Evolutionary conservation across 805 yeast species (phyloP), one percentile per base, ranked within the genome.

Genomic region (Candida multigemmis): DNA sequence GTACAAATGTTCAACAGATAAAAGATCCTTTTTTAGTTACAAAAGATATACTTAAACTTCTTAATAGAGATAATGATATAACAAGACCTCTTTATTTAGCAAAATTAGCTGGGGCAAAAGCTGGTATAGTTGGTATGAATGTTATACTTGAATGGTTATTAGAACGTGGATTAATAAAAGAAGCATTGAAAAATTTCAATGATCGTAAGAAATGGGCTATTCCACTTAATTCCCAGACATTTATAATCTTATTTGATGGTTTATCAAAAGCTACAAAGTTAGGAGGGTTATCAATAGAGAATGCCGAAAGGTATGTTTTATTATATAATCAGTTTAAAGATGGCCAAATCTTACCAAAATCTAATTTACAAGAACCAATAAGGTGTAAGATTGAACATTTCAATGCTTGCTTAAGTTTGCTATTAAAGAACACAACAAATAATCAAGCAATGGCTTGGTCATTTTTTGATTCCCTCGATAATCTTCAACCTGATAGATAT

Each of bases 141-240:
- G 60, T 67, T n/a, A 59, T 81, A 1, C 45, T 74, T 41, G 62
- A 67, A 33, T 65, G 72, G 56, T 55, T 64, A 22, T 48, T 77
- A 4, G 46, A 46, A 6, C 39, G 55, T 6, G 60, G 65, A 3
- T 61, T 64, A 13, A 45, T 64, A 1, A 61, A 65, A 23, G 60
- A 57, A 6, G 79, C 80, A 0, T 30, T 77, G 14, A 68, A 68
- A 21, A 37, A 71, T 12, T 63, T 64, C 33, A 61, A 65, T 26
- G 64, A 68, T 51, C 56, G 83, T 26, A 75, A 73, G 38, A 78
- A 76, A 43, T 69, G 82, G 75, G 69, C 68, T 1, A 61, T 74
- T 8, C 65, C 67, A 2, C 53, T 65, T 4, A 71, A 76, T 37
- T 67, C 70, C n/a, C 55, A 54, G 16, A 56, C 61, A 6, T 53